A percentile compares a stretch with the other conserved stretches of the same genome.
phyloP scores from a whole-genome alignment of 2,329 filamentous ascomycete species.

The Atkinsonella hypoxylon region DNA sequence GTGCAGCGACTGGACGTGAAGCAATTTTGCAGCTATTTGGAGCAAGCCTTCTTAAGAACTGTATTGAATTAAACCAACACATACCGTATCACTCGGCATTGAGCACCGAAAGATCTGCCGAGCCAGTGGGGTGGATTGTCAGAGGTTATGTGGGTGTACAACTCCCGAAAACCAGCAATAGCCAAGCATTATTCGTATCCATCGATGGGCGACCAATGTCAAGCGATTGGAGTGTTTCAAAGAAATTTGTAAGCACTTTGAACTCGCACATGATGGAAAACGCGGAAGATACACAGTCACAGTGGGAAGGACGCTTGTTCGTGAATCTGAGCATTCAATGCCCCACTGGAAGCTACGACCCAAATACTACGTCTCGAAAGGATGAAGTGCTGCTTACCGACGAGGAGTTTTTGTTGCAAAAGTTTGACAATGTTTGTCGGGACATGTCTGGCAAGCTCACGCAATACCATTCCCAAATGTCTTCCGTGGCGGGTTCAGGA shows the following conservation, averaged over 20 bases:
- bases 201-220: conserved; percentile 57
- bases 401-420: conserved; percentile 30
- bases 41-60: conserved; percentile 40
- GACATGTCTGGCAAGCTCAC: conserved; percentile 22
- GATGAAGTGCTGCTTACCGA: conserved; percentile 59
- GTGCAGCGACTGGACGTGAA: conserved; percentile 38
- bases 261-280: conserved; percentile 26
- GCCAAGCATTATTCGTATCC: conserved; percentile 42
- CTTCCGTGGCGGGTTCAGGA: not conserved
- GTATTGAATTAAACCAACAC: conserved; percentile 25
- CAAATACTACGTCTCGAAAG: conserved; percentile 60
- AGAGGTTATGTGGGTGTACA: conserved; percentile 42
- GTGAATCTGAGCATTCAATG: conserved; percentile 53
- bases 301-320: conserved; percentile 38
- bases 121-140: conserved; percentile 21
- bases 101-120: not conserved
- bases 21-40: conserved; percentile 52
- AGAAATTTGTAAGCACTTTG: conserved; percentile 44
- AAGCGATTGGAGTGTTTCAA: conserved; percentile 29
- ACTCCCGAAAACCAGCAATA: conserved; percentile 18
- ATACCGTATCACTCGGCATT: not conserved
- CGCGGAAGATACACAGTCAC: conserved; percentile 8
- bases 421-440: conserved; percentile 33
- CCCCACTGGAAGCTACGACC: conserved; percentile 51
- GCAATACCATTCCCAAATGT: not conserved